A percentile compares a stretch with the other conserved stretches of the same genome.
phyloP scores from a whole-genome alignment of 2,329 filamentous ascomycete genomes.

The Triangularia verruculosa region DNA sequence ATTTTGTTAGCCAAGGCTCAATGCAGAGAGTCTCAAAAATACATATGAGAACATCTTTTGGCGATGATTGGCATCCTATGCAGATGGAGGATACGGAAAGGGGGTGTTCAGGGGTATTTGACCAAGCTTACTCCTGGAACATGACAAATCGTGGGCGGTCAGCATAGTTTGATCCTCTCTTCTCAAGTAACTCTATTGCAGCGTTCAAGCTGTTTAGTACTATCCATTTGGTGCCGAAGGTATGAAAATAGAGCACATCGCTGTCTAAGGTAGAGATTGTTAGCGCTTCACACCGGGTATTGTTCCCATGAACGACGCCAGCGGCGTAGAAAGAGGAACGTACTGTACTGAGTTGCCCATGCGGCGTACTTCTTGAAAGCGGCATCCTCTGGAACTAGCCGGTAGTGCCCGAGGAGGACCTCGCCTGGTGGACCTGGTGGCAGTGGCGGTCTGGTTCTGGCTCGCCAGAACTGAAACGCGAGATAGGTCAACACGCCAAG shows the following conservation, averaged over 20 bases:
- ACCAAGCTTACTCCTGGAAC: constrained; percentile 31
- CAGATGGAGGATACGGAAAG: background rate
- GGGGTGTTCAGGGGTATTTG: background rate
- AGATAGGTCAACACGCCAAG: constrained; percentile 11
- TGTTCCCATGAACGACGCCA: background rate
- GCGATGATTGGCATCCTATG: too few species aligned
- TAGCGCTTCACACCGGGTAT: background rate
- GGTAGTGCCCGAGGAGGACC: constrained; percentile 33
- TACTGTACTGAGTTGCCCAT: constrained; percentile 35
- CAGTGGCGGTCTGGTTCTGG: constrained; percentile 20
- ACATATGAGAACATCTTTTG: background rate
- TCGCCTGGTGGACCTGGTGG: constrained; percentile 33
- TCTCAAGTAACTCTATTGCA: constrained; percentile 38
- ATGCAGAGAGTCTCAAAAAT: too few species aligned
- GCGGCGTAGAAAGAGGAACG: constrained; percentile 1
- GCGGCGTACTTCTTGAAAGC: constrained; percentile 33
- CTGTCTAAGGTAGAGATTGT: constrained; percentile 22
- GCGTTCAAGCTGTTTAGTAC: constrained; percentile 37
- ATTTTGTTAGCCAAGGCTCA: background rate
- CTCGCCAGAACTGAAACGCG: background rate
- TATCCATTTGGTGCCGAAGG: constrained; percentile 33
- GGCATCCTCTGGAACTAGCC: constrained; percentile 31
- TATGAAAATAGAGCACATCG: constrained; percentile 33
- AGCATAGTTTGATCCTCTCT: constrained; percentile 36
- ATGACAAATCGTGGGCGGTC: constrained; percentile 39